Conservation (phyloP, 2,329 filamentous ascomycete species). For the Huntiella savannae region DNA sequence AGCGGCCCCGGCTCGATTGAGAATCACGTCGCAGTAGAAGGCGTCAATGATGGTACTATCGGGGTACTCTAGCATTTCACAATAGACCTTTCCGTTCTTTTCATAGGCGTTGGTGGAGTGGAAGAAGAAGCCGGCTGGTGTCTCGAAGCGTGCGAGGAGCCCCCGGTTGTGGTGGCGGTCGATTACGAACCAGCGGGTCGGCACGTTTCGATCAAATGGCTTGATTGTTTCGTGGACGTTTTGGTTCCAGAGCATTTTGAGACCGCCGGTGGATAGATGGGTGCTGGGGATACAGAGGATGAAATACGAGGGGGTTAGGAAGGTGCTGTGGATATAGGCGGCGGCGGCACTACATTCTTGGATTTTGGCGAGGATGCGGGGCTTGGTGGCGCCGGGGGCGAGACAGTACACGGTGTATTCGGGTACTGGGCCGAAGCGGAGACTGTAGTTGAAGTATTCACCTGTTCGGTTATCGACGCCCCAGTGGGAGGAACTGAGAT, state of each 20-base stretch:
- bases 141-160: conserved; percentile 49
- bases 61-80: conserved; percentile 46
- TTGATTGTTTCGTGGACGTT: conserved; percentile 52
- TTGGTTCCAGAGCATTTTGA: conserved; percentile 41
- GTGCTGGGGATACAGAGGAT: conserved; percentile 55
- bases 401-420: conserved; percentile 54
- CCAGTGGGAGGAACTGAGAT: conserved; percentile 50
- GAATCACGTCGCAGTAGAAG: conserved; percentile 52
- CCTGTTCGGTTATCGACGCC: conserved; percentile 53
- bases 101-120: conserved; percentile 66
- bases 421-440: conserved; percentile 36
- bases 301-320: conserved; percentile 51
- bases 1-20: conserved; percentile 30
- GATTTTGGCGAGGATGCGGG: conserved; percentile 53
- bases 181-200: conserved; percentile 54
- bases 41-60: conserved; percentile 44
- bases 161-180: conserved; percentile 44
- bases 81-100: conserved; percentile 31
- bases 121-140: conserved; percentile 56
- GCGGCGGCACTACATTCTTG: conserved; percentile 27
- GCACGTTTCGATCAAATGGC: conserved; percentile 36
- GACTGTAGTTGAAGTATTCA: conserved; percentile 66
- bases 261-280: conserved; percentile 36
- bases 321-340: conserved; percentile 71
- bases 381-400: conserved; percentile 39